These are phyloP conservation scores for Phytophthora citrophthora DNA, from an alignment of 352 stramenopile genomes.

Conservation along the genomic window DNA sequence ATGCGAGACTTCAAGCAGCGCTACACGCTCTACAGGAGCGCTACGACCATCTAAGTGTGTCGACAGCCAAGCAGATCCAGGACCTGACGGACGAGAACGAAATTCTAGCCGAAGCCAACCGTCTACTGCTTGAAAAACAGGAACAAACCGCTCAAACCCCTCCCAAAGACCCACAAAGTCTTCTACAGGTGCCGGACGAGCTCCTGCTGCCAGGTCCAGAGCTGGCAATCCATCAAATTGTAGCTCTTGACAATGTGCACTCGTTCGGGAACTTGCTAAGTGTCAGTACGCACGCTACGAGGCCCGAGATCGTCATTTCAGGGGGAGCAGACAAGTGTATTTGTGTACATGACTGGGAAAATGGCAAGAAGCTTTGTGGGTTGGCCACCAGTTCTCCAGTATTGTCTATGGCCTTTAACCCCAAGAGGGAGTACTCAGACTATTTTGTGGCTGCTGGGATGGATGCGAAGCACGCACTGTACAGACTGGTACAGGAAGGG, in stretches of 20 bases:
- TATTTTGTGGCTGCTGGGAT: constrained; percentile 76
- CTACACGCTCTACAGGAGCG: constrained; percentile 56
- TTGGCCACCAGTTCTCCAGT: constrained; percentile 53
- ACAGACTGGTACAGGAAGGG: constrained; percentile 41
- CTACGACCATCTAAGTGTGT: constrained; percentile 49
- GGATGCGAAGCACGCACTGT: constrained; percentile 72
- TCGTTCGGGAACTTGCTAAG: constrained; percentile 75
- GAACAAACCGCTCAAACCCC: background rate
- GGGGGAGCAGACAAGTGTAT: constrained; percentile 82
- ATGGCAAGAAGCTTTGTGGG: constrained; percentile 46
- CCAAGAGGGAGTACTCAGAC: constrained; percentile 37
- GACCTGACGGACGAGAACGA: constrained; percentile 78
- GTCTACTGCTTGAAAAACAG: constrained; percentile 64
- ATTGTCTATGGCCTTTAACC: constrained; percentile 69
- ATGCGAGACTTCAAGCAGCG: constrained; percentile 47
- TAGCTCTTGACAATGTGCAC: constrained; percentile 56
- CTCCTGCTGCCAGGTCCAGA: constrained; percentile 62
- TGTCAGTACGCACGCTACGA: constrained; percentile 51
- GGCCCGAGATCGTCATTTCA: constrained; percentile 53
- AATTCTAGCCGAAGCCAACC: constrained; percentile 75
- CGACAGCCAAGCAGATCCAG: constrained; percentile 52
- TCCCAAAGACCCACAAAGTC: constrained; percentile 9
- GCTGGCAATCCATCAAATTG: constrained; percentile 33
- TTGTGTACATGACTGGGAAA: constrained; percentile 72
- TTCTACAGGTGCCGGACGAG: constrained; percentile 70